Evolutionary conservation across 768 basidiomycete species (phyloP), one percentile per base, ranked within the genome.

Genomic region (Termitomyces sp.): DNA sequence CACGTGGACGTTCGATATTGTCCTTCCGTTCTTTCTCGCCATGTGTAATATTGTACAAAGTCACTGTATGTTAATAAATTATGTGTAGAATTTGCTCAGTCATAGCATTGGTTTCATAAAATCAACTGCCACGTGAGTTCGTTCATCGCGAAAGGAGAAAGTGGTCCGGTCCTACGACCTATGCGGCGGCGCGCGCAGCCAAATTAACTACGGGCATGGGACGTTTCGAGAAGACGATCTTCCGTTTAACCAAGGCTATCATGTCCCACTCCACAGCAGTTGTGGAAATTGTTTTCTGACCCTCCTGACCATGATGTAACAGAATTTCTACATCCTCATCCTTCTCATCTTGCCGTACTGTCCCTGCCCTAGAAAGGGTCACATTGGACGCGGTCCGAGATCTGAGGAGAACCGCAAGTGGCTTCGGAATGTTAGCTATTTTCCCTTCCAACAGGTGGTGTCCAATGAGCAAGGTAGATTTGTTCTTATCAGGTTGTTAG

Each of bases 361-460:
- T 61, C 40, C 64, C 67, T 2, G 53, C 61, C 9, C 65, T 61
- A n/a, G 66, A 64, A 38, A 54, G 43, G 44, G 45, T 46, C 53
- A 32, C 43, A 22, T 54, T 33, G 10, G 56, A 61, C 24, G 54
- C 30, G 50, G 64, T 14, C 24, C 60, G 64, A 58, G 72, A 70
- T 49, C 83, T 80, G 59, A 80, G 75, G 32, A 97, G 78, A 43
- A 97, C 82, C 3, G 90, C 95, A 30, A 92, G 77, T 0, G 94
- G 93, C 67, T 92, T 95, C 2, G 87, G 73, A 7, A 98, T 77
- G 46, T 72, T 77, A 35, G 83, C 78, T 59, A 96, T 77, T 68
- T 89, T 91, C 54, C 94, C 94, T 66, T 98, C 95, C 5, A 98
- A 83, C 32, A 94, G 77, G 65, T 97, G 93, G 71, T 95, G 87